These are phyloP conservation scores for Scutellaria minor DNA, from an alignment of 257 asterid species.

Conservation along the genomic window DNA sequence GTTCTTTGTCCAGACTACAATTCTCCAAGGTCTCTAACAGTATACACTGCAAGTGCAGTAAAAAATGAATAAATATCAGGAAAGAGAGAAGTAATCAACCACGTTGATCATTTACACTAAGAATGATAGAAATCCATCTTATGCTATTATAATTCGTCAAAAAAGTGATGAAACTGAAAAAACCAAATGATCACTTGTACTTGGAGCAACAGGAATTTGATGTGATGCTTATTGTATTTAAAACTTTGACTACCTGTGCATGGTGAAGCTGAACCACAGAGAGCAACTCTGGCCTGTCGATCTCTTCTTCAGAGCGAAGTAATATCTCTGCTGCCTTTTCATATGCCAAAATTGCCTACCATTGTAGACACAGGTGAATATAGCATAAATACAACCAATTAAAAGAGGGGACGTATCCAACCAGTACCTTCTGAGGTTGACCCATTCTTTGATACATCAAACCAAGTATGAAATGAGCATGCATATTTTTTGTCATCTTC, in stretches of 20 bases:
- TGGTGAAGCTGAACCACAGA: constrained; percentile 92
- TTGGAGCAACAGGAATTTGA: not conserved
- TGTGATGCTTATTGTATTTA: constrained; percentile 22
- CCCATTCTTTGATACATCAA: constrained; percentile 98
- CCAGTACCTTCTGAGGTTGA: constrained; percentile 90
- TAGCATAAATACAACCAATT: constrained; percentile 29
- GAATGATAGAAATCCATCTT: not conserved
- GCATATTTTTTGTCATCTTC: constrained; percentile 97
- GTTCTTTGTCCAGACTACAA: constrained; percentile 68
- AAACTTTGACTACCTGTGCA: constrained; percentile 69
- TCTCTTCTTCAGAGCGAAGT: constrained; percentile 92
- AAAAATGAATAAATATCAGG: constrained; percentile 29
- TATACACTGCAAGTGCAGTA: constrained; percentile 65
- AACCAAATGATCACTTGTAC: constrained; percentile 13
- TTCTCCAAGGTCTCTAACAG: constrained; percentile 81
- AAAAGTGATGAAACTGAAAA: constrained; percentile 61
- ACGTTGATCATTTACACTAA: constrained; percentile 20
- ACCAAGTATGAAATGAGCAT: constrained; percentile 95
- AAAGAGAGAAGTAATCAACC: constrained; percentile 27
- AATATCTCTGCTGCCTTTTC: constrained; percentile 94
- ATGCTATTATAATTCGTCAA: constrained; percentile 35
- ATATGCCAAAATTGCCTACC: constrained; percentile 80
- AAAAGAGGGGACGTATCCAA: constrained; percentile 30
- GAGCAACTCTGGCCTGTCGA: constrained; percentile 95
- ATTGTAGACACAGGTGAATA: constrained; percentile 32